phyloP scores from a whole-genome alignment of 352 stramenopile species.

The Globisporangium orthogonon region DNA sequence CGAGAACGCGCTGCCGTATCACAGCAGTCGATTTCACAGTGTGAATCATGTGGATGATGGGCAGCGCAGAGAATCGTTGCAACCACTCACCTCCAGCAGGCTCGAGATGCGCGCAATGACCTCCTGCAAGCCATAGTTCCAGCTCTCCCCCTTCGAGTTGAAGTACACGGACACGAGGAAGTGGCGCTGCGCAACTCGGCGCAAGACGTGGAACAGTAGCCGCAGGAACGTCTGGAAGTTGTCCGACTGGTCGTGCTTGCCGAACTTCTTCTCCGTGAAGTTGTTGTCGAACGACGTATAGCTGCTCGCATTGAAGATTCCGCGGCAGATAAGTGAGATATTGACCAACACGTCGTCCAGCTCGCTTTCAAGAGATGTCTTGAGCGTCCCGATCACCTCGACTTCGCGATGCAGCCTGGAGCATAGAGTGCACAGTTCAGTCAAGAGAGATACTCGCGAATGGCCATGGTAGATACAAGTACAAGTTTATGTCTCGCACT shows the following conservation, averaged over 20 bases:
- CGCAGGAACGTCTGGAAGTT: slow-evolving; percentile 70
- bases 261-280: slow-evolving; percentile 72
- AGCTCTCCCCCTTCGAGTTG: slow-evolving; percentile 47
- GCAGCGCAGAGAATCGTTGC: slow-evolving; percentile 3
- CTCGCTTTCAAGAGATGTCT: slow-evolving; percentile 60
- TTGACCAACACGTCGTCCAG: slow-evolving; percentile 50
- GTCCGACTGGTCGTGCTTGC: slow-evolving; percentile 48
- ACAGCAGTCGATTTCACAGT: neutral
- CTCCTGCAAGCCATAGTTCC: slow-evolving; percentile 64
- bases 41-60: neutral
- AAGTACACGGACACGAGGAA: slow-evolving; percentile 61
- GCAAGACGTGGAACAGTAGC: slow-evolving; percentile 58
- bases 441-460: too few relatives aligned
- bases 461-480: too few relatives aligned
- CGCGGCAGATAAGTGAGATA: slow-evolving; percentile 62
- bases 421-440: neutral
- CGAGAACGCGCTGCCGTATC: slow-evolving; percentile 35
- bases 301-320: slow-evolving; percentile 68
- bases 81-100: slow-evolving; percentile 41
- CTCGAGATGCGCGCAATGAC: slow-evolving; percentile 58
- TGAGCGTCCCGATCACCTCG: slow-evolving; percentile 69
- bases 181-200: slow-evolving; percentile 60
- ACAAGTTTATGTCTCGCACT: slow-evolving; percentile 18
- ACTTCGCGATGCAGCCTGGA: slow-evolving; percentile 66
- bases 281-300: slow-evolving; percentile 73